phyloP scores from a whole-genome alignment of 2,329 filamentous ascomycete genomes.

The Ceratocystis lukuohia region DNA sequence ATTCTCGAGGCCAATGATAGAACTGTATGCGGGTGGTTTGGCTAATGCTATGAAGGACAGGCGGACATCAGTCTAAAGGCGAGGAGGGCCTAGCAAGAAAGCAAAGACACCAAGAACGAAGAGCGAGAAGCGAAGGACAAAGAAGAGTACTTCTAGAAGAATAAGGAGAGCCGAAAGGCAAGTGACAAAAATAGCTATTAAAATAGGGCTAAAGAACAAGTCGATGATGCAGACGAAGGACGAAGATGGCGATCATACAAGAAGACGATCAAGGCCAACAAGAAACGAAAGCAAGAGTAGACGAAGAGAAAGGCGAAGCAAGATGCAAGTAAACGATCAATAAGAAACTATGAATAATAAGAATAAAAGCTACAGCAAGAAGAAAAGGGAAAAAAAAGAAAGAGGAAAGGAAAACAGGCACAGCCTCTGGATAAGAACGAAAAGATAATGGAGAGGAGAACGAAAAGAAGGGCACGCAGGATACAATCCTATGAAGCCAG shows the following conservation, averaged over 20 bases:
- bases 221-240: neutral
- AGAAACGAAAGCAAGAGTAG: neutral
- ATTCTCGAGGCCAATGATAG: neutral
- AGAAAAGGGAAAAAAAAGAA: conserved; percentile 1
- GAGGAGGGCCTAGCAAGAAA: neutral
- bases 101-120: neutral
- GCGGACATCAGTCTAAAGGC: neutral
- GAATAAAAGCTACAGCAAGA: conserved; percentile 1
- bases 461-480: conserved; percentile 3
- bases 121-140: neutral
- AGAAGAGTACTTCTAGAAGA: conserved; percentile 1
- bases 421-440: neutral
- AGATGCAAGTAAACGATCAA: neutral
- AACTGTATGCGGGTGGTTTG: neutral
- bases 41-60: neutral
- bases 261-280: conserved; percentile 1
- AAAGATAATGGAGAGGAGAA: neutral
- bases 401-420: neutral
- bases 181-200: neutral
- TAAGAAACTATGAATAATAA: neutral
- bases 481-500: conserved; percentile 4
- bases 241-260: neutral
- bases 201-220: neutral
- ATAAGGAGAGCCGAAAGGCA: conserved; percentile 1
- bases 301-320: neutral